Evolutionary conservation across 352 stramenopile species (phyloP).

Genomic region (Globisporangium acanthophoron): DNA sequence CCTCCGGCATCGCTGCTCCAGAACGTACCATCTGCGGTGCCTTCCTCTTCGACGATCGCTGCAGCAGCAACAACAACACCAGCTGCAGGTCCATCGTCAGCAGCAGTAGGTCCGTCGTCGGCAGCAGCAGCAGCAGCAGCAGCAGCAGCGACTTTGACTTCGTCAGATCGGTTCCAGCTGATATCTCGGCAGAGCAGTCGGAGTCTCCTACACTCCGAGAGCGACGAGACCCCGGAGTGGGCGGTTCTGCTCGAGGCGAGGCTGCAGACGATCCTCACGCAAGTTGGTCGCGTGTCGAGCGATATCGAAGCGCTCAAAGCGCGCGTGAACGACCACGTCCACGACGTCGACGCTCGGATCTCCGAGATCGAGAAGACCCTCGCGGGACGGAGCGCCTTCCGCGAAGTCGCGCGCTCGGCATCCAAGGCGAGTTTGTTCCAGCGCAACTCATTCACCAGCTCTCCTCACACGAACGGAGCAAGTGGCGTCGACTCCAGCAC

Average conservation of each 20-base stretch:
- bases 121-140: slow-evolving; percentile 2
- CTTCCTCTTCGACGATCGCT: background rate
- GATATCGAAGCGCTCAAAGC: slow-evolving; percentile 50
- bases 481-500: background rate
- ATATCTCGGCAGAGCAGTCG: slow-evolving; percentile 1
- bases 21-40: background rate
- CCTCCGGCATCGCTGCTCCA: background rate
- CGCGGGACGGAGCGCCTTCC: slow-evolving; percentile 41
- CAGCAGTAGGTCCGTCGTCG: background rate
- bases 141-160: slow-evolving; percentile 3
- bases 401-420: slow-evolving; percentile 27
- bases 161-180: background rate
- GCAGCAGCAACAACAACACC: background rate
- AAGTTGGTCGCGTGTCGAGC: slow-evolving; percentile 43
- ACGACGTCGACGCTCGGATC: slow-evolving; percentile 31
- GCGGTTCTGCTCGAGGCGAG: slow-evolving; percentile 41
- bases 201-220: slow-evolving; percentile 5
- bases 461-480: background rate
- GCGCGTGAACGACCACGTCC: slow-evolving; percentile 37
- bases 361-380: slow-evolving; percentile 40
- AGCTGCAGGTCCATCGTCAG: background rate
- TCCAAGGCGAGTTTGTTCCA: slow-evolving; percentile 19
- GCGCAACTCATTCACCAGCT: slow-evolving; percentile 5
- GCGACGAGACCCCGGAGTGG: slow-evolving; percentile 34
- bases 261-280: slow-evolving; percentile 45